Conservation (phyloP, 2,329 filamentous ascomycete species). For the Paecilomyces niveus region DNA sequence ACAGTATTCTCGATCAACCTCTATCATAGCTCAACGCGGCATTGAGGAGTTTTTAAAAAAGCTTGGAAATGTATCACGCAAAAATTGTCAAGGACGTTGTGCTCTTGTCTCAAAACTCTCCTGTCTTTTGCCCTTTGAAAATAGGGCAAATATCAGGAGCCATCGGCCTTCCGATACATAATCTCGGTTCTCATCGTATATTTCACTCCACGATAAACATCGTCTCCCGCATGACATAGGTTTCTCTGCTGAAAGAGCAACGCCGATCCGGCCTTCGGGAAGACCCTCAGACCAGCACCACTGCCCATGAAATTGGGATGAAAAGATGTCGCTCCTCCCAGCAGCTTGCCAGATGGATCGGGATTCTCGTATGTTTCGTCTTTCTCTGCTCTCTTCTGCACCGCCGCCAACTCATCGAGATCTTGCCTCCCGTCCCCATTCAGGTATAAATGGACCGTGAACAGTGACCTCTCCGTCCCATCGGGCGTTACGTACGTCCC, state of each 20-base stretch:
- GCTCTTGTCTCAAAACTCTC: not conserved
- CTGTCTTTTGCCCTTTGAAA: not conserved
- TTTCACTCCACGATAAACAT: slow-evolving; percentile 48
- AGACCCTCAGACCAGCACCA: slow-evolving; percentile 33
- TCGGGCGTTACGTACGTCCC: slow-evolving; percentile 54
- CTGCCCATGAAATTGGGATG: slow-evolving; percentile 21
- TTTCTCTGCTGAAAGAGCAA: slow-evolving; percentile 51
- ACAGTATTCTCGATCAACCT: too few species aligned
- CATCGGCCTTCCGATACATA: slow-evolving; percentile 36
- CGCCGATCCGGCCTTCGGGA: slow-evolving; percentile 45
- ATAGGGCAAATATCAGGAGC: not conserved
- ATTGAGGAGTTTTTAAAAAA: too few species aligned
- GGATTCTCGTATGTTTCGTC: slow-evolving; percentile 13
- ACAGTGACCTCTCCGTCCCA: slow-evolving; percentile 43
- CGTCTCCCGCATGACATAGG: slow-evolving; percentile 48
- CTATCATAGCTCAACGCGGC: too few species aligned
- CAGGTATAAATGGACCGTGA: slow-evolving; percentile 52
- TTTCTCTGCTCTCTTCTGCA: slow-evolving; percentile 6
- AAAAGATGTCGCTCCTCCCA: slow-evolving; percentile 51
- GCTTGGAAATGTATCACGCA: not conserved
- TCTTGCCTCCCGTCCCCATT: slow-evolving; percentile 38
- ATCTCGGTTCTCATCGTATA: slow-evolving; percentile 51
- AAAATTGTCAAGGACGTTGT: not conserved
- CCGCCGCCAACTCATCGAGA: slow-evolving; percentile 15
- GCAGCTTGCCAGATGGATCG: slow-evolving; percentile 21